These are phyloP conservation scores for Aphanomyces astaci DNA, from an alignment of 352 stramenopile species.

Conservation along the genomic window DNA sequence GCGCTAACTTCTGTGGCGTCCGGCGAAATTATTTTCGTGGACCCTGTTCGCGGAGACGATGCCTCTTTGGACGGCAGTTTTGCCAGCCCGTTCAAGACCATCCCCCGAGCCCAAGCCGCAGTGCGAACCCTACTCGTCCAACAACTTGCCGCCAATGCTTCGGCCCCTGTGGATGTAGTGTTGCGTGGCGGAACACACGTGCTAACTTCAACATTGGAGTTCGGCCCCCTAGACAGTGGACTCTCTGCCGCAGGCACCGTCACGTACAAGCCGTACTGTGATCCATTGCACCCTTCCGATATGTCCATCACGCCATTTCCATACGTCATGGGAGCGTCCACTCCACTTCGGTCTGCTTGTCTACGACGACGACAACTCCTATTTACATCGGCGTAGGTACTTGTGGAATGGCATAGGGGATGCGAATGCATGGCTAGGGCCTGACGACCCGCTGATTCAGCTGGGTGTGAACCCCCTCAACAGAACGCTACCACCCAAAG, in stretches of 20 bases:
- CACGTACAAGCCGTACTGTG: constrained; percentile 66
- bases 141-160: constrained; percentile 21
- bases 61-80: constrained; percentile 37
- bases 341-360: constrained; percentile 35
- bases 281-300: constrained; percentile 31
- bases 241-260: constrained; percentile 28
- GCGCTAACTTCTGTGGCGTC: neutral
- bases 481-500: constrained; percentile 31
- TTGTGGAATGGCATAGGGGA: constrained; percentile 65
- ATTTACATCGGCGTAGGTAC: too few species aligned
- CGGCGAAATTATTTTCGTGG: neutral
- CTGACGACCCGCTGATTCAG: constrained; percentile 48
- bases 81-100: constrained; percentile 38
- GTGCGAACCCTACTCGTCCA: constrained; percentile 30
- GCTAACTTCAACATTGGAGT: constrained; percentile 45
- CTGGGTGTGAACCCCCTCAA: constrained; percentile 42
- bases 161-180: constrained; percentile 43
- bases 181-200: constrained; percentile 49
- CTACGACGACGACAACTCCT: too few species aligned
- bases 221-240: constrained; percentile 39
- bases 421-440: constrained; percentile 34
- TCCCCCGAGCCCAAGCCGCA: constrained; percentile 39
- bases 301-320: constrained; percentile 40
- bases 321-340: constrained; percentile 33
- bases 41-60: constrained; percentile 31